Evolutionary conservation across 129 eudicot species (phyloP).

Genomic region (Centella asiatica): DNA sequence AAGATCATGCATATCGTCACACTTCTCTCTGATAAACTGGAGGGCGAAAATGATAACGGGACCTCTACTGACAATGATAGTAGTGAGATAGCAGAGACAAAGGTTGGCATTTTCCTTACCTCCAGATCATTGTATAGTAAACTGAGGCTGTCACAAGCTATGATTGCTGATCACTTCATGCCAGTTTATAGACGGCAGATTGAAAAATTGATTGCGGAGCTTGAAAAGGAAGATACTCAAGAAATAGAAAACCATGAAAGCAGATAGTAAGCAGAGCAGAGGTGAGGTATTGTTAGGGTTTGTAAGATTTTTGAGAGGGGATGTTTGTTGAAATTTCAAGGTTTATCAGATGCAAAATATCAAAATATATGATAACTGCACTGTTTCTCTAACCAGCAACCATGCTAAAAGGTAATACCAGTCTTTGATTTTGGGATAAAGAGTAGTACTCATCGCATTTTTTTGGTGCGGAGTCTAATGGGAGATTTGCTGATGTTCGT

Average conservation of each 20-base stretch:
- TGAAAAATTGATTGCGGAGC: conserved; percentile 63
- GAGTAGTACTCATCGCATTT: too few relatives aligned
- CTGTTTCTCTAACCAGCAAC: too few relatives aligned
- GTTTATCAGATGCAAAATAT: conserved; percentile 10
- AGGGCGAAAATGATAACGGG: conserved; percentile 22
- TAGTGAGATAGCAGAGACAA: conserved; percentile 24
- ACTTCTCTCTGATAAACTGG: conserved; percentile 25
- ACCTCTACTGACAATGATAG: conserved; percentile 25
- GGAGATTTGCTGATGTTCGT: too few relatives aligned
- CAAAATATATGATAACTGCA: not conserved
- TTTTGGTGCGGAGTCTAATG: too few relatives aligned
- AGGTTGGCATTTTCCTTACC: conserved; percentile 69
- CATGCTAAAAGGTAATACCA: too few relatives aligned
- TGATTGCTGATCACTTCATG: conserved; percentile 94
- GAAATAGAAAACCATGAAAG: conserved; percentile 17
- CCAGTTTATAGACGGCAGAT: conserved; percentile 88
- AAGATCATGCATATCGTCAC: conserved; percentile 83
- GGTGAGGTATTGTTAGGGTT: not conserved
- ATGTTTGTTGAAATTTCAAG: not conserved
- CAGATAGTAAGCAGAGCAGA: conserved; percentile 18
- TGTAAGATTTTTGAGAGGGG: not conserved
- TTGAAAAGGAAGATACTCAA: conserved; percentile 37
- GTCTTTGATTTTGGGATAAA: too few relatives aligned
- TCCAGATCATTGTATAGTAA: conserved; percentile 68
- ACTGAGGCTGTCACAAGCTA: conserved; percentile 65